A percentile compares a stretch with the other conserved stretches of the same genome.
Evolutionary conservation across 768 basidiomycete species (phyloP).

Genomic region (Boletus huronensis): DNA sequence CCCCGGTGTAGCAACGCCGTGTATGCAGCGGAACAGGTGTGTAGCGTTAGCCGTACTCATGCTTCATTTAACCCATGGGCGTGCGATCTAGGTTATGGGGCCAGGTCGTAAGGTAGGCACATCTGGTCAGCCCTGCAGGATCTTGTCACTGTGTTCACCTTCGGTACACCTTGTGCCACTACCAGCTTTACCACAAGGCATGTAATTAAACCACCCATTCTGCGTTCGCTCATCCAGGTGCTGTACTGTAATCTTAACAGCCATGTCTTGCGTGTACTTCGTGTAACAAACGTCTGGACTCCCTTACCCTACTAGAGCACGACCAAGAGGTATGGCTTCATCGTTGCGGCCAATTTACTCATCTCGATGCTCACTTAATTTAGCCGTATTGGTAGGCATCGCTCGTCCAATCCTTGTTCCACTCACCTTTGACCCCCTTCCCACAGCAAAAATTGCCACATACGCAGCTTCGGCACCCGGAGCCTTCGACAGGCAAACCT

Average conservation of each 20-base stretch:
- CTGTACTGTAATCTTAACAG: constrained; percentile 33
- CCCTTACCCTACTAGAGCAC: constrained; percentile 74
- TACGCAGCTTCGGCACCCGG: constrained; percentile 73
- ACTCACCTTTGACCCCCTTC: not conserved
- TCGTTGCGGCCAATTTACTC: not conserved
- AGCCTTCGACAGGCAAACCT: constrained; percentile 72
- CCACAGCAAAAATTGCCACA: constrained; percentile 76
- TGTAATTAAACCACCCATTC: constrained; percentile 6
- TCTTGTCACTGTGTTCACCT: constrained; percentile 1
- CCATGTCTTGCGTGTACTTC: constrained; percentile 74
- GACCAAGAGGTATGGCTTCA: constrained; percentile 61
- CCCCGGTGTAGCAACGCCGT: constrained; percentile 73
- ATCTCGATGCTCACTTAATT: not conserved
- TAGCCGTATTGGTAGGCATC: constrained; percentile 45
- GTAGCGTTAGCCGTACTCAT: constrained; percentile 9
- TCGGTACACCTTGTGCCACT: not conserved
- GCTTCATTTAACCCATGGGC: not conserved
- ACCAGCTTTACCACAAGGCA: constrained; percentile 78
- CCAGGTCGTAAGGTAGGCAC: constrained; percentile 78
- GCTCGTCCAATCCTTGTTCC: not conserved
- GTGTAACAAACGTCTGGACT: constrained; percentile 79
- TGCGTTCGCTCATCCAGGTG: constrained; percentile 3
- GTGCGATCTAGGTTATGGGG: constrained; percentile 61
- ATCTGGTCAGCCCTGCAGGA: constrained; percentile 1
- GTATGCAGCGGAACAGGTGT: constrained; percentile 86